Conservation (phyloP, 2,329 filamentous ascomycete species). For the Simplicillium sp. region DNA sequence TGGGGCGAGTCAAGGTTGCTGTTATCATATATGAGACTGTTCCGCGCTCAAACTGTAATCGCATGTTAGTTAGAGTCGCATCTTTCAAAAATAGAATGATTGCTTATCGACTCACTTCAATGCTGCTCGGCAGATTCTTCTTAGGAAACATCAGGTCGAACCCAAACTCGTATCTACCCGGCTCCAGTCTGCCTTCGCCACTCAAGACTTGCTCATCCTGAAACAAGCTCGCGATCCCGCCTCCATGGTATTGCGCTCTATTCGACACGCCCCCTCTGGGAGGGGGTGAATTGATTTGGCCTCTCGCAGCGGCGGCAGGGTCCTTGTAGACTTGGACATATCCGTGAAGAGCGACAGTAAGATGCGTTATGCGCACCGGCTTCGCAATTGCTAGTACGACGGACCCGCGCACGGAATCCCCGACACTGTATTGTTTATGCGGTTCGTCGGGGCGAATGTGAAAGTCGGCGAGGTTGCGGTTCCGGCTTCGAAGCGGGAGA, state of each 20-base stretch:
- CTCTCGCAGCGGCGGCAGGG: slow-evolving; percentile 45
- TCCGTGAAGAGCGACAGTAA: slow-evolving; percentile 69
- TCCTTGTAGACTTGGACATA: slow-evolving; percentile 73
- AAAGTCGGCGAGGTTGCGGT: slow-evolving; percentile 66
- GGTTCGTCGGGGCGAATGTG: slow-evolving; percentile 69
- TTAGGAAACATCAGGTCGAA: slow-evolving; percentile 64
- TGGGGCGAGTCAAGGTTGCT: slow-evolving; percentile 81
- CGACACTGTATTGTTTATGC: slow-evolving; percentile 65
- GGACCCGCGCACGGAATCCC: slow-evolving; percentile 63
- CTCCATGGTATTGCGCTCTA: slow-evolving; percentile 55
- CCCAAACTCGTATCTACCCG: slow-evolving; percentile 70
- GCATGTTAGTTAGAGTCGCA: slow-evolving; percentile 4
- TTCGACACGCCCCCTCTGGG: slow-evolving; percentile 25
- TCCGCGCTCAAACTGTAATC: slow-evolving; percentile 77
- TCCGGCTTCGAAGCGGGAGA: slow-evolving; percentile 39
- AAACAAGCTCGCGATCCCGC: slow-evolving; percentile 72
- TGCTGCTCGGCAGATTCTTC: slow-evolving; percentile 73
- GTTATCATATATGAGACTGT: slow-evolving; percentile 88
- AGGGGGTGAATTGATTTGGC: slow-evolving; percentile 33
- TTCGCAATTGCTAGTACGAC: slow-evolving; percentile 67
- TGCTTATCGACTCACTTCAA: slow-evolving; percentile 61
- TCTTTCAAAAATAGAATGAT: neutral
- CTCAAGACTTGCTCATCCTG: slow-evolving; percentile 75
- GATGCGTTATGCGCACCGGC: slow-evolving; percentile 67
- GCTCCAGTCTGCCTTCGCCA: slow-evolving; percentile 65